Percentiles rank a stretch among this genome's conserved stretches.
These are phyloP conservation scores for Astrothelium macrocarpum DNA, from an alignment of 495 filamentous ascomycete species.

Conservation along the genomic window DNA sequence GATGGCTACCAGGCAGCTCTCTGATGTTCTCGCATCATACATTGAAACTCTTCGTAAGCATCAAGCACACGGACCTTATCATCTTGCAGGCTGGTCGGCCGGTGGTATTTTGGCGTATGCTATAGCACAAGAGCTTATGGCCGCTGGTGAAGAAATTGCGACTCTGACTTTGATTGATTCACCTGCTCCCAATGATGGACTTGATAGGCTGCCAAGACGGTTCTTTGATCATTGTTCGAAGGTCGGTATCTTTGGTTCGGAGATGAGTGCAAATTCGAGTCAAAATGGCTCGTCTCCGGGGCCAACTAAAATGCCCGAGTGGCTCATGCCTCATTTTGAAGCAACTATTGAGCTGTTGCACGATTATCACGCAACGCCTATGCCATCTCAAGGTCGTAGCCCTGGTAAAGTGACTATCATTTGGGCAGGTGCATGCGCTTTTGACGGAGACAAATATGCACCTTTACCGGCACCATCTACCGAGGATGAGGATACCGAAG, in stretches of 20 bases:
- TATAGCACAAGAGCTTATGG: conserved; percentile 27
- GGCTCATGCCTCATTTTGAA: conserved; percentile 27
- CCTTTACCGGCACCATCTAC: background rate
- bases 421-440: conserved; percentile 9
- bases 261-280: conserved; percentile 4
- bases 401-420: conserved; percentile 2
- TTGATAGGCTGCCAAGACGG: conserved; percentile 25
- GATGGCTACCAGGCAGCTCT: conserved; percentile 25
- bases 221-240: conserved; percentile 28
- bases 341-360: conserved; percentile 17
- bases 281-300: background rate
- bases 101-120: conserved; percentile 41
- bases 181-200: conserved; percentile 20
- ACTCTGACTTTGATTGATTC: conserved; percentile 22
- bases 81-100: conserved; percentile 49
- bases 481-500: background rate
- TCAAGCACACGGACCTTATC: conserved; percentile 58
- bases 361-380: conserved; percentile 6
- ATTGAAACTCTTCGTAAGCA: conserved; percentile 52
- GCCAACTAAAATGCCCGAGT: conserved; percentile 13
- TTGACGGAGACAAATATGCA: conserved; percentile 1
- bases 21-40: conserved; percentile 34
- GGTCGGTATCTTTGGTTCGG: conserved; percentile 20
- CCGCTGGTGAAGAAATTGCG: conserved; percentile 24
- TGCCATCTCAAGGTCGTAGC: background rate